phyloP scores from a whole-genome alignment of 2,329 filamentous ascomycete species.

The Phoma sp. region DNA sequence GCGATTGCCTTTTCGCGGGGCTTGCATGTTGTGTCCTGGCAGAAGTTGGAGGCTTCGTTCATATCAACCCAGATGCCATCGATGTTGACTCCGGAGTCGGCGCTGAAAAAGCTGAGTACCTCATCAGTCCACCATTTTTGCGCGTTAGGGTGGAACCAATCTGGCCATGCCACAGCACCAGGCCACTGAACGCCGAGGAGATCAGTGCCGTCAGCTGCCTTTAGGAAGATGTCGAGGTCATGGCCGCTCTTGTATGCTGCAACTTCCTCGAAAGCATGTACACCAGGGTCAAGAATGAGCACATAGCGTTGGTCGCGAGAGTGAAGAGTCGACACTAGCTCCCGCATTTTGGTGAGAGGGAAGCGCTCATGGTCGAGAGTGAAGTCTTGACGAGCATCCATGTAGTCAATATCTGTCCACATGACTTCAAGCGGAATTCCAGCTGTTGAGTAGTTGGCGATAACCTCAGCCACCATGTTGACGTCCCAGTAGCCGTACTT shows the following conservation, averaged over 20 bases:
- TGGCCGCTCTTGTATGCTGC: conserved; percentile 67
- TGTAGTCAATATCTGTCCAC: conserved; percentile 79
- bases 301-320: conserved; percentile 72
- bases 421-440: conserved; percentile 74
- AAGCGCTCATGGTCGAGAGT: conserved; percentile 71
- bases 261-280: conserved; percentile 60
- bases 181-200: conserved; percentile 78
- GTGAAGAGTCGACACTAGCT: conserved; percentile 73
- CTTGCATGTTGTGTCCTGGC: conserved; percentile 56
- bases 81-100: conserved; percentile 72
- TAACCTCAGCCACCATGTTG: conserved; percentile 70
- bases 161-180: conserved; percentile 74
- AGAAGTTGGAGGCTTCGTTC: conserved; percentile 52
- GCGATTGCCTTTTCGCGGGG: conserved; percentile 47
- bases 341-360: conserved; percentile 67
- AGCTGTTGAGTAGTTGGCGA: conserved; percentile 71
- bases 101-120: conserved; percentile 70
- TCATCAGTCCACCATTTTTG: conserved; percentile 74
- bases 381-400: conserved; percentile 67
- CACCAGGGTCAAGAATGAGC: conserved; percentile 76
- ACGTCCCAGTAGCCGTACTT: conserved; percentile 63
- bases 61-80: conserved; percentile 71
- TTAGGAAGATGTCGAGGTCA: conserved; percentile 63
- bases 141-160: conserved; percentile 75
- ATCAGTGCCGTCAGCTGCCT: conserved; percentile 61